Evolutionary conservation across 352 stramenopile genomes (phyloP).

Genomic region (Phytophthora agathidicida): DNA sequence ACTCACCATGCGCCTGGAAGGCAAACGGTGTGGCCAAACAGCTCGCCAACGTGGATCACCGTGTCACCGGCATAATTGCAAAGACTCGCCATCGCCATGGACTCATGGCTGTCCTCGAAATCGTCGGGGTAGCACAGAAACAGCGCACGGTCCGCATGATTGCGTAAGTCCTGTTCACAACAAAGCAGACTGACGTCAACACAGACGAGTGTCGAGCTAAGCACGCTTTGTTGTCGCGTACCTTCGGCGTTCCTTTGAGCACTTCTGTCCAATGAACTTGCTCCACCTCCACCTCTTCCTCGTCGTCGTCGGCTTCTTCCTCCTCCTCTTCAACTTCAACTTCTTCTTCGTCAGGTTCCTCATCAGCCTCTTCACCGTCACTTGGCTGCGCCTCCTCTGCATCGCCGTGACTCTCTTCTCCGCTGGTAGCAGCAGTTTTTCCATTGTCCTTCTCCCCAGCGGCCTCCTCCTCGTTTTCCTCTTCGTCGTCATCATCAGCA

Average conservation of each 20-base stretch:
- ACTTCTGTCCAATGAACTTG: constrained; percentile 89
- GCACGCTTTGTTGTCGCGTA: constrained; percentile 10
- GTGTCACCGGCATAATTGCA: constrained; percentile 91
- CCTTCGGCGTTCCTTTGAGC: constrained; percentile 73
- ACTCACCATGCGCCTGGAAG: constrained; percentile 87
- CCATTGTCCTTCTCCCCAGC: constrained; percentile 16
- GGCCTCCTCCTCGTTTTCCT: constrained; percentile 16
- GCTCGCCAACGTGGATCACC: constrained; percentile 94
- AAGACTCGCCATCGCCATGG: constrained; percentile 91
- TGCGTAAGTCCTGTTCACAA: constrained; percentile 54
- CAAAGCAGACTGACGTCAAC: constrained; percentile 1
- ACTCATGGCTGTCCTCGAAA: constrained; percentile 86
- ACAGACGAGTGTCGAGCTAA: background rate
- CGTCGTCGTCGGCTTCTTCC: constrained; percentile 43
- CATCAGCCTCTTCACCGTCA: constrained; percentile 35
- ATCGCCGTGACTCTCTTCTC: constrained; percentile 35
- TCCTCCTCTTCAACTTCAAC: constrained; percentile 8
- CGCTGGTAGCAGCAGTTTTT: constrained; percentile 37
- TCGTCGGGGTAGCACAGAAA: constrained; percentile 96
- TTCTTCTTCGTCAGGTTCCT: constrained; percentile 29
- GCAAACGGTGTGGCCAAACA: constrained; percentile 90
- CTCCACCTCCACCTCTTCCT: constrained; percentile 79
- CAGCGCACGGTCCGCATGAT: constrained; percentile 83
- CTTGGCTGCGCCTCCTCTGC: constrained; percentile 32
- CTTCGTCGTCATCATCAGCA: constrained; percentile 54